Evolutionary conservation across 306 rosid genomes (phyloP), one percentile per base, ranked within the genome.

Genomic region (Lupinus albus): DNA sequence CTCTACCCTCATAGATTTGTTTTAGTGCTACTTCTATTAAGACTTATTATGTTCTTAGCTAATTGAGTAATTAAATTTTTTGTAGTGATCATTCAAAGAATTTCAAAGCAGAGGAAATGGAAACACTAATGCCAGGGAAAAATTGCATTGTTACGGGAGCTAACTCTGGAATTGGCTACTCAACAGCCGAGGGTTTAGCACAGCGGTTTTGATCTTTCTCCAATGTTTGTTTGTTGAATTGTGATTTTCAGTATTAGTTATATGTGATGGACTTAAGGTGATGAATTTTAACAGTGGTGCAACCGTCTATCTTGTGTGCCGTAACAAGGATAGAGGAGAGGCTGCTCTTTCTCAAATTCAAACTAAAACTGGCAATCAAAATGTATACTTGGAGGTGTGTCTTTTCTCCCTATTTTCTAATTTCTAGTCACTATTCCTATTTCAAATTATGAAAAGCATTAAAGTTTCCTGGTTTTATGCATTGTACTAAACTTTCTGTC

Each of bases 91-190:
- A 89, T 80, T 82, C 96, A 42, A 84, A 88, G 85, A 79, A 72
- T 1, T 93, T 89, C 87, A 82, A 86, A 18, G 46, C 88, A 41
- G 98, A 84, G 76, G 98, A 93, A 36, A 67, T 80, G 78, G 75
- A 82, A 74, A 64, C 16, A 3, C 79, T 65, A 61, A 80, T 88
- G 49, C 79, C 87, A 0, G 95, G 88, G 79, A 93, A 89, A 79
- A 88, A 84, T 66, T 93, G 97, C 86, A 50, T 93, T 39, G 94
- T 93, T 47, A 93, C 98, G 0, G 98, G 98, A 62, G 98, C 98
- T 14, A 93, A 93, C 81, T 93, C 98, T 7, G 98, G 98, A 76
- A 77, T 93, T 67, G 98, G 95, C 55, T 88, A 80, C 67, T 89
- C 97, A n/a, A 61, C 97, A 13, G 98, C 97, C 0, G 74, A 87